phyloP scores from a whole-genome alignment of 371 early-diverging fungal species.

The Entomophthora muscae region DNA sequence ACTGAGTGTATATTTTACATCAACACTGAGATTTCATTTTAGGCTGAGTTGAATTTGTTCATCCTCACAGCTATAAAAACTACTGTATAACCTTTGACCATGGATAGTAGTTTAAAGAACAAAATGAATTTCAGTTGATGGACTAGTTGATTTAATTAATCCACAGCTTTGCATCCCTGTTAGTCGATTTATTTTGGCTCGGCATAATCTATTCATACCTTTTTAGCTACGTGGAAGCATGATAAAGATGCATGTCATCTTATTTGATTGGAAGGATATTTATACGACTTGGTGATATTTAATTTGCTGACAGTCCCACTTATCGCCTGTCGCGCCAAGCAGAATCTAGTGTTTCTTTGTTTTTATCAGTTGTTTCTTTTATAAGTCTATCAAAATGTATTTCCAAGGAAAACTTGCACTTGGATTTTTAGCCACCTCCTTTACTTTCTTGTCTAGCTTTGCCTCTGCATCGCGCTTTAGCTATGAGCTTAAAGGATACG shows the following conservation, averaged over 20 bases:
- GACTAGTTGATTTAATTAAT: no score
- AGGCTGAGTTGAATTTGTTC: no score
- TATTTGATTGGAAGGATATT: neutral
- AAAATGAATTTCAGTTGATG: no score
- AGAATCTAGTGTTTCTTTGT: neutral
- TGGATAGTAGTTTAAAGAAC: no score
- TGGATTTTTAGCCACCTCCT: neutral
- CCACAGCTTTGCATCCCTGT: no score
- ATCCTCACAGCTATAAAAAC: no score
- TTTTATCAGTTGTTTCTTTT: neutral
- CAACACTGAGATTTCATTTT: no score
- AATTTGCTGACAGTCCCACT: neutral
- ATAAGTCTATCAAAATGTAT: neutral
- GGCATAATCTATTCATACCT: no score
- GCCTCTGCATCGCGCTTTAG: neutral
- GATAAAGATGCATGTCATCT: neutral
- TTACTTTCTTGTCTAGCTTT: neutral
- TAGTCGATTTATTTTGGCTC: no score
- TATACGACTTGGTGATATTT: neutral
- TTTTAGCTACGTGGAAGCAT: neutral
- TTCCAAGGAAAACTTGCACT: neutral
- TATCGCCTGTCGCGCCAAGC: neutral
- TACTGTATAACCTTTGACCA: no score
- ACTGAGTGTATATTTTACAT: no score
- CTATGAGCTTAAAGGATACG: constrained; percentile 5